Conservation (phyloP, 345 rosid genomes). For the Leavenworthia alabamica region DNA sequence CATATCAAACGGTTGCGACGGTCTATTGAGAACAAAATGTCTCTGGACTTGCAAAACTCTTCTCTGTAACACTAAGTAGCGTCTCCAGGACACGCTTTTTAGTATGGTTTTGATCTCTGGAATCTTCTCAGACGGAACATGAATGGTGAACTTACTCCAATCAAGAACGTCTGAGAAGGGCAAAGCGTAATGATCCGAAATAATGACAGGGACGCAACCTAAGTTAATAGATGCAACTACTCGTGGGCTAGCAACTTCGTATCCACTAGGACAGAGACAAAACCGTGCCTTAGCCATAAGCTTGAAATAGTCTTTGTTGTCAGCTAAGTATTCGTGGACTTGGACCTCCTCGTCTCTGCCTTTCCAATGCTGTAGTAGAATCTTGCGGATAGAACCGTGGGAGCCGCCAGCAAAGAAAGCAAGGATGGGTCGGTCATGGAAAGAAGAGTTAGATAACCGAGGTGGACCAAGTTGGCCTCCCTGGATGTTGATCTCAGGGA, state of each 20-base stretch:
- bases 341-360: conserved; percentile 39
- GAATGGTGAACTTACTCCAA: conserved; percentile 43
- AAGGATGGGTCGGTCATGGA: conserved; percentile 28
- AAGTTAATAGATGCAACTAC: conserved; percentile 38
- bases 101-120: conserved; percentile 38
- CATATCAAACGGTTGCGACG: conserved; percentile 46
- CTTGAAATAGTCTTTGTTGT: conserved; percentile 29
- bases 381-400: conserved; percentile 37
- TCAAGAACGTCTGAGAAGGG: conserved; percentile 49
- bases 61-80: conserved; percentile 35
- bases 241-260: conserved; percentile 52
- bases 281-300: conserved; percentile 39
- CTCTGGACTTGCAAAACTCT: conserved; percentile 34
- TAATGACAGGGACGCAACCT: conserved; percentile 47
- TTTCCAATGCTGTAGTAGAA: conserved; percentile 37
- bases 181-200: conserved; percentile 38
- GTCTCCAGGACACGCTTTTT: conserved; percentile 17
- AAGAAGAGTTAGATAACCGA: conserved; percentile 5
- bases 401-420: conserved; percentile 49
- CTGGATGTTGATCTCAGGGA: conserved; percentile 39
- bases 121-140: conserved; percentile 35
- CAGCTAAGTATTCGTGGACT: conserved; percentile 38
- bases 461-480: conserved; percentile 15
- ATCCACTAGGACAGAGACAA: conserved; percentile 55
- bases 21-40: conserved; percentile 43